Evolutionary conservation across 371 early-diverging fungal genomes (phyloP), one percentile per base, ranked within the genome.

Genomic region (Funneliformis caledonium): DNA sequence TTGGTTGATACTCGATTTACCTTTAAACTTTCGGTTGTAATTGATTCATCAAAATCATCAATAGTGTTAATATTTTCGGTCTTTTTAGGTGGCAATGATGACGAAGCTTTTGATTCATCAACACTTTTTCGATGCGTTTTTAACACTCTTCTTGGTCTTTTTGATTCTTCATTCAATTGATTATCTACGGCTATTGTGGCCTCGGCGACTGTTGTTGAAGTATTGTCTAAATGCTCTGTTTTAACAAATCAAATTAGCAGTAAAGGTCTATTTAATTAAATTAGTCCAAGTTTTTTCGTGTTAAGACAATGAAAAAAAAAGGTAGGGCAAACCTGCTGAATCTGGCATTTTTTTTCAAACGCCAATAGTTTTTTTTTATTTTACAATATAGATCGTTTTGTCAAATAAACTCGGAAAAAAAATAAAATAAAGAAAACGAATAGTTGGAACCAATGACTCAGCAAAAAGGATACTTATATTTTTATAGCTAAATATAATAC

Each of bases 21-120:
- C 59, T 76, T 22, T 78, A 47, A 26, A 31, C 65, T 56, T 65
- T 79, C 62, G 50, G 79, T 76, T n/a, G 76, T 76, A 65, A 69
- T 12, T 42, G 62, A n/a, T 50, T 82, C 81, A 22, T 80, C 16
- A 64, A 72, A 7, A 47, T 81, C 22, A 62, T 72, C 50, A 22
- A 62, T 11, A 73, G 48, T 78, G 76, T 82, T 50, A 19, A 45
- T 33, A 11, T 14, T 72, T 80, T 72, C 31, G 61, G 22, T 45
- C 47, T 64, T 59, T 73, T 77, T 64, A 45, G 60, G 60, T 45
- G 78, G 37, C 8, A 72, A 22, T 14, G 69, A 75, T 7, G 81
- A 78, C 0, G 60, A 16, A 7, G 76, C 82, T 52, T 62, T 43
- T 68, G 79, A 50, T n/a, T 79, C 61, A 31, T 74, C 74, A n/a